Evolutionary conservation across 2,329 filamentous ascomycete genomes (phyloP).

Genomic region (Didymellaceae sp.): DNA sequence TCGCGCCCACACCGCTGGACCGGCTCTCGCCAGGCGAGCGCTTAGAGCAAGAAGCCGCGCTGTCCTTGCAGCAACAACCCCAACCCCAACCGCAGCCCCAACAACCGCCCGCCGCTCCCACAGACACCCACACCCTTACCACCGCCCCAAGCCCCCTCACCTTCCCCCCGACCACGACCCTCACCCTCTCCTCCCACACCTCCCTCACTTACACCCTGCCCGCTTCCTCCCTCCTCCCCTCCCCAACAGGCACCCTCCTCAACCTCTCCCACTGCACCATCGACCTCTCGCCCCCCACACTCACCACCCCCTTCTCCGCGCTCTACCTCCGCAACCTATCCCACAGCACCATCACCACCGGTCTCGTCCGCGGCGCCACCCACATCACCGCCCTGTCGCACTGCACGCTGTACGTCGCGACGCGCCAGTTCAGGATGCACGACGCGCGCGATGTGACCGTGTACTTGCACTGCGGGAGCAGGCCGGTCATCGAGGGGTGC

Average conservation of each 20-base stretch:
- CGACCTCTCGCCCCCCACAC: constrained; percentile 74
- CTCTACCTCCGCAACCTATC: constrained; percentile 72
- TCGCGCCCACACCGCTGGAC: constrained; percentile 49
- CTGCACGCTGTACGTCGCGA: constrained; percentile 74
- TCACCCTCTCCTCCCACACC: constrained; percentile 71
- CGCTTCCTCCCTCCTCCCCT: constrained; percentile 71
- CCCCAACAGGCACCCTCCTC: constrained; percentile 75
- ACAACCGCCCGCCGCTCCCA: constrained; percentile 3
- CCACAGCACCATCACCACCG: constrained; percentile 76
- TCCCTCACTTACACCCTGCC: constrained; percentile 80
- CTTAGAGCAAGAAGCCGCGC: constrained; percentile 35
- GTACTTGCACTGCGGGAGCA: constrained; percentile 80
- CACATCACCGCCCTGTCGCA: constrained; percentile 79
- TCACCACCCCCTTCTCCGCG: constrained; percentile 67
- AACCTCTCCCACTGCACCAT: constrained; percentile 75
- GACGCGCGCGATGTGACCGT: constrained; percentile 81
- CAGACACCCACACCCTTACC: too few species aligned
- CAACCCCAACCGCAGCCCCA: not conserved
- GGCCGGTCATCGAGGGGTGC: constrained; percentile 95
- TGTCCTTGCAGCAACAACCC: too few species aligned
- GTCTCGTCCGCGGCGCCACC: constrained; percentile 77
- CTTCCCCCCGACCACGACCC: constrained; percentile 62
- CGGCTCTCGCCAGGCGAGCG: constrained; percentile 42
- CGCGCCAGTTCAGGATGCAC: constrained; percentile 92
- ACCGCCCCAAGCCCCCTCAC: constrained; percentile 54